Conservation (phyloP, 192 early-diverging fungal genomes). For the Coemansia sp. region DNA sequence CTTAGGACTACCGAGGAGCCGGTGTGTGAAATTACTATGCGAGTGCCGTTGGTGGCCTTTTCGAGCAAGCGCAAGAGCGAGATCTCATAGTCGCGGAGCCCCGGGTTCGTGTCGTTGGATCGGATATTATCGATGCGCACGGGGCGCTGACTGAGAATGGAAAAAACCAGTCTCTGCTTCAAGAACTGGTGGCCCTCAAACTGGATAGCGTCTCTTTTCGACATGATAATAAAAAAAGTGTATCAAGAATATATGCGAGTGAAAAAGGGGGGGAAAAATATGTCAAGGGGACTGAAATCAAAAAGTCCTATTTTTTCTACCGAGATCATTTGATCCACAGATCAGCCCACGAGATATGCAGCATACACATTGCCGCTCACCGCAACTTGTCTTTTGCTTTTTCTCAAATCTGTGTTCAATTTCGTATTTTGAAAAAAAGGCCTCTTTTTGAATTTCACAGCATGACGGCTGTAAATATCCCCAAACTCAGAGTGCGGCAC, state of each 20-base stretch:
- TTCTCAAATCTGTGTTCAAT: not conserved
- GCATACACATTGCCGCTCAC: not conserved
- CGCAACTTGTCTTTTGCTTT: not conserved
- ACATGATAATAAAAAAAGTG: conserved; percentile 25
- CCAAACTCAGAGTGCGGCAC: conserved; percentile 36
- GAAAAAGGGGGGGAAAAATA: conserved; percentile 5
- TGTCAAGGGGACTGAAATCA: not conserved
- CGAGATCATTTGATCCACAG: conserved; percentile 4
- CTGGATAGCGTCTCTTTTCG: conserved; percentile 36
- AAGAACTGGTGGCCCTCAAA: conserved; percentile 86
- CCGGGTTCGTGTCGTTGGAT: conserved; percentile 79
- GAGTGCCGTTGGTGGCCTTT: conserved; percentile 88
- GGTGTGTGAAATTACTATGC: conserved; percentile 91
- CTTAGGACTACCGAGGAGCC: conserved; percentile 79
- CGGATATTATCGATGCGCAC: conserved; percentile 91
- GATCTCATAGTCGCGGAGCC: conserved; percentile 88
- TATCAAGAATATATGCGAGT: conserved; percentile 1
- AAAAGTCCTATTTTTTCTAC: not conserved
- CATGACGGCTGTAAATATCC: conserved; percentile 47
- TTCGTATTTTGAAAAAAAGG: not conserved
- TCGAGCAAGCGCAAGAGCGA: conserved; percentile 88
- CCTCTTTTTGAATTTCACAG: not conserved
- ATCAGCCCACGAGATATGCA: not conserved
- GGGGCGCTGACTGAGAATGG: conserved; percentile 76
- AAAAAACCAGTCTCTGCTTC: conserved; percentile 85